Percentiles rank a stretch among this genome's conserved stretches.
These are phyloP conservation scores for Phaseolus coccineus DNA, from an alignment of 331 rosid species.

Conservation along the genomic window DNA sequence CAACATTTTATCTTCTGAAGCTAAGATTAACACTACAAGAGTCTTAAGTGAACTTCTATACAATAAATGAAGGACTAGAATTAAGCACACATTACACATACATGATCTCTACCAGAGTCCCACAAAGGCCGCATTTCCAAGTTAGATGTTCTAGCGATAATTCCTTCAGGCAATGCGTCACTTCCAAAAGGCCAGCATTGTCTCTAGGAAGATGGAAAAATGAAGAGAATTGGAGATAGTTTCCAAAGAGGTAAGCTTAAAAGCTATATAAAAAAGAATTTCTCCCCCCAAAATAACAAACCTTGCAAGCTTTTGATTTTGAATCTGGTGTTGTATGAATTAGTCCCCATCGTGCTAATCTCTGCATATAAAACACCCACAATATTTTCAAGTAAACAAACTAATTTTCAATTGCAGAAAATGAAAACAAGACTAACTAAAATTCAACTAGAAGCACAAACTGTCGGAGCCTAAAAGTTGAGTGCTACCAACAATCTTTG, in stretches of 20 bases:
- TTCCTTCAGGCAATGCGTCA: conserved; percentile 75
- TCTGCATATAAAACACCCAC: conserved; percentile 57
- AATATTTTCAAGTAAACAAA: conserved; percentile 4
- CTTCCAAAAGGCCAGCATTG: conserved; percentile 62
- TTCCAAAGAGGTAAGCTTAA: conserved; percentile 1
- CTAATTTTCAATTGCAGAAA: conserved; percentile 17
- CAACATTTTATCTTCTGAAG: conserved; percentile 22
- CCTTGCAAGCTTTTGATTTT: conserved; percentile 65
- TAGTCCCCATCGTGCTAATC: conserved; percentile 69
- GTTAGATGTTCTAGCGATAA: conserved; percentile 70
- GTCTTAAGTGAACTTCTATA: conserved; percentile 17
- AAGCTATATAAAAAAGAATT: conserved; percentile 15
- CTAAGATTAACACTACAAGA: background rate
- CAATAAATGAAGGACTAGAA: conserved; percentile 26
- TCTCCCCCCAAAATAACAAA: conserved; percentile 38
- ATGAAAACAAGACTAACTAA: background rate
- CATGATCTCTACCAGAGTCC: conserved; percentile 61
- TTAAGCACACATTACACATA: conserved; percentile 42
- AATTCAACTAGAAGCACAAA: conserved; percentile 1
- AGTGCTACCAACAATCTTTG: background rate
- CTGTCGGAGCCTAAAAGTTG: conserved; percentile 10
- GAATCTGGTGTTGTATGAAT: conserved; percentile 42
- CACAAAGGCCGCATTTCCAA: conserved; percentile 74
- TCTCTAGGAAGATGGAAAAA: conserved; percentile 50
- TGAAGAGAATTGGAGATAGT: conserved; percentile 19